Evolutionary conservation across 2,329 filamentous ascomycete species (phyloP), one percentile per base, ranked within the genome.

Genomic region (Endothia cerciana): DNA sequence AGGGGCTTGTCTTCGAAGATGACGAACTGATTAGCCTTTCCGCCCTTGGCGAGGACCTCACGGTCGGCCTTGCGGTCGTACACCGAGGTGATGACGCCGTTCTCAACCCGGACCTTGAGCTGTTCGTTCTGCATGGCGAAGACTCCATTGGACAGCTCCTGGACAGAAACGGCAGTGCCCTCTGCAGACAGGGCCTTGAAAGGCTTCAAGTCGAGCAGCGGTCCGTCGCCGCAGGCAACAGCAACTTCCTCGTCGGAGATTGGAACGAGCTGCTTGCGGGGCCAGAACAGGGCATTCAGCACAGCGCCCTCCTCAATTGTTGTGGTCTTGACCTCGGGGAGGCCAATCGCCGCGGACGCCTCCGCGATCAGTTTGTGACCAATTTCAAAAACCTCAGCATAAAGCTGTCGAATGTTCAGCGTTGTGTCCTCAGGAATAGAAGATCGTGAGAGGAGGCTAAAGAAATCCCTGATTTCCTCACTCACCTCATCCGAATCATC

Each of bases 1-100:
- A 97, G 85, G 28, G 94, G 94, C 79, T 98, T 97, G 79, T 99
- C 95, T 74, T 99, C 95, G 73, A 96, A 98, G 30, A 98, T 88
- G 70, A 98, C 94, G 60, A 95, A 87, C 75, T 97, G 93, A 71
- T 97, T 97, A 30, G 91, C 94, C 76, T 94, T 94, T 30, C 86
- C 85, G 45, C 86, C 88, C 71, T 85, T 80, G 3, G 92, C 85
- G 59, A 99, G 86, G 25, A 97, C 79, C 76, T 99, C 93, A 61
- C 94, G 89, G 33, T 90, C 83, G 11, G 87, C 88, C 55, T 83
- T 77, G 49, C 89, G 83, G 76, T 98, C 95, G 73, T 91, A 89
- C 1, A 99, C 83, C 7, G 94, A 97, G 0, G 89, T 93, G 70
- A 99, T 94, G 68, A 85, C 85, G 53, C 95, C 95, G 19, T 86